These are phyloP conservation scores for Didymella pomorum DNA, from an alignment of 2,329 filamentous ascomycete species.

Conservation along the genomic window DNA sequence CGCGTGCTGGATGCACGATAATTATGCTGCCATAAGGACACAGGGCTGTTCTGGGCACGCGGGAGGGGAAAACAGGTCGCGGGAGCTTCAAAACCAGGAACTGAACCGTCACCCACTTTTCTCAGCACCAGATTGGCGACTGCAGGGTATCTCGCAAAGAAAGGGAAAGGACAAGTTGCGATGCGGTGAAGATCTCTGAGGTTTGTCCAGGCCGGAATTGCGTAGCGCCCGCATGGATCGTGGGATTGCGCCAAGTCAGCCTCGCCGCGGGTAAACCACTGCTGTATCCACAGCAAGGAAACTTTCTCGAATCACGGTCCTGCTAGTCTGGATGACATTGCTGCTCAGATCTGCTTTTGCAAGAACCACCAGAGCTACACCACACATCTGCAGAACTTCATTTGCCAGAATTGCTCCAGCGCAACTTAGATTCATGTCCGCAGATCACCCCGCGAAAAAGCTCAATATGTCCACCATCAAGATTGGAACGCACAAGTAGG, in stretches of 20 bases:
- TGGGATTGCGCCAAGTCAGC: slow-evolving; percentile 17
- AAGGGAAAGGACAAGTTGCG: slow-evolving; percentile 33
- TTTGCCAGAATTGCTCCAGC: background rate
- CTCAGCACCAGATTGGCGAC: slow-evolving; percentile 14
- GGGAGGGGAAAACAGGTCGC: slow-evolving; percentile 7
- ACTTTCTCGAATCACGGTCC: slow-evolving; percentile 18
- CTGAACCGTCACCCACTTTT: slow-evolving; percentile 9
- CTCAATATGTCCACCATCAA: slow-evolving; percentile 74
- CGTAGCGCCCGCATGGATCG: slow-evolving; percentile 28
- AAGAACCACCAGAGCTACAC: background rate
- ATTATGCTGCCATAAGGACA: slow-evolving; percentile 19
- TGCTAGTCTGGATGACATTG: slow-evolving; percentile 30
- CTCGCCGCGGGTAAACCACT: slow-evolving; percentile 9
- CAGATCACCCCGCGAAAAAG: slow-evolving; percentile 70
- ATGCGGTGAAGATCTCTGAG: slow-evolving; percentile 20
- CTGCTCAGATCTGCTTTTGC: slow-evolving; percentile 6
- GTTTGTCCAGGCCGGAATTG: slow-evolving; percentile 22
- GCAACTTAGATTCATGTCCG: slow-evolving; percentile 33
- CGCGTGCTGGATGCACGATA: slow-evolving; percentile 46
- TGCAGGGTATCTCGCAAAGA: slow-evolving; percentile 8
- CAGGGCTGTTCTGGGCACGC: slow-evolving; percentile 18
- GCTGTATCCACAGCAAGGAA: slow-evolving; percentile 16
- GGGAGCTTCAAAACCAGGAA: slow-evolving; percentile 3
- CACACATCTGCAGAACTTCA: slow-evolving; percentile 1
- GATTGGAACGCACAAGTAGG: slow-evolving; percentile 89